phyloP scores from a whole-genome alignment of 2,329 filamentous ascomycete species.

The Ascochyta fabae region DNA sequence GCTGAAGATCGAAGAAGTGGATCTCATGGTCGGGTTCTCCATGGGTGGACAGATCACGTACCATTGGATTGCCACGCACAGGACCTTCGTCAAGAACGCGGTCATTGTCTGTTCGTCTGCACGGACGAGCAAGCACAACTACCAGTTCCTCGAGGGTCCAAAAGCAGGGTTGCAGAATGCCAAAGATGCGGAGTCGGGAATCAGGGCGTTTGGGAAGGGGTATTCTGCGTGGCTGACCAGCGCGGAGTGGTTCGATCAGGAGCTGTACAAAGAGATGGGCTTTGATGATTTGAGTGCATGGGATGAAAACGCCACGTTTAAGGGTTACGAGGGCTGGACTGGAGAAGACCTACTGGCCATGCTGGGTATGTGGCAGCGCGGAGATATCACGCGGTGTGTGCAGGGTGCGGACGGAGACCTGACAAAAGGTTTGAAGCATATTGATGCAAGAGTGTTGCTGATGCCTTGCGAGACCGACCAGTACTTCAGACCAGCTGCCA shows the following conservation, averaged over 20 bases:
- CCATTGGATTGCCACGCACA: constrained; percentile 59
- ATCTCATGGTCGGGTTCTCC: constrained; percentile 61
- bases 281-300: constrained; percentile 32
- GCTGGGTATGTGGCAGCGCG: constrained; percentile 52
- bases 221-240: constrained; percentile 52
- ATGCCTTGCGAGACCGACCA: constrained; percentile 51
- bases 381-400: constrained; percentile 47
- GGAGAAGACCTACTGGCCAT: constrained; percentile 49
- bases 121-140: constrained; percentile 60
- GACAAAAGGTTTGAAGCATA: constrained; percentile 43
- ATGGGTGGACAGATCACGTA: constrained; percentile 64
- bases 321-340: constrained; percentile 35
- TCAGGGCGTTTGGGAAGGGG: constrained; percentile 47
- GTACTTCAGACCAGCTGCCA: constrained; percentile 52
- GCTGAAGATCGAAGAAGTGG: constrained; percentile 53
- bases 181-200: constrained; percentile 46
- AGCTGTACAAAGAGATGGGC: constrained; percentile 46
- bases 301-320: constrained; percentile 34
- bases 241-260: constrained; percentile 50
- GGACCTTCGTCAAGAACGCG: constrained; percentile 52
- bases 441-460: constrained; percentile 47
- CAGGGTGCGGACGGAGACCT: constrained; percentile 31
- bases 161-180: constrained; percentile 56
- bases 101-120: constrained; percentile 61
- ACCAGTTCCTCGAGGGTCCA: constrained; percentile 62